A percentile compares a stretch with the other conserved stretches of the same genome.
phyloP scores from a whole-genome alignment of 2,329 filamentous ascomycete genomes.

The Hysterium pulicare region DNA sequence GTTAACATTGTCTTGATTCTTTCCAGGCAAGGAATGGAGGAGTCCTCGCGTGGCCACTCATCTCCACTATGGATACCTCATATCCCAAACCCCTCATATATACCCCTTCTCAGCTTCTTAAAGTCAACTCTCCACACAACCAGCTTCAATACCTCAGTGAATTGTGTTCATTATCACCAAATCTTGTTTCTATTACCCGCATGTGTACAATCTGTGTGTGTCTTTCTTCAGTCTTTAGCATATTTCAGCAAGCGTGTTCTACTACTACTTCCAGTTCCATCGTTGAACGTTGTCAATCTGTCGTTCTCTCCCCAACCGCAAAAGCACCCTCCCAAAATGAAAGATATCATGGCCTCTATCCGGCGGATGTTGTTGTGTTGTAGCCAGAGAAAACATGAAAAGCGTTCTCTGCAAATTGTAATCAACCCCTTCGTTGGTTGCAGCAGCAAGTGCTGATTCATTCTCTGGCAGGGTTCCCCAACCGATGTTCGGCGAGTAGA shows the following conservation, averaged over 20 bases:
- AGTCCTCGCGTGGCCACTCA: conserved; percentile 17
- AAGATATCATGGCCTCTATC: conserved; percentile 18
- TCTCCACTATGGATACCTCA: conserved; percentile 9
- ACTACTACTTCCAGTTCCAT: too few species aligned
- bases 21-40: conserved; percentile 29
- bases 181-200: conserved; percentile 4
- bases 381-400: conserved; percentile 14
- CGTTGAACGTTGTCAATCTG: conserved; percentile 3
- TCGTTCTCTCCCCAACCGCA: neutral
- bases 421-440: conserved; percentile 4
- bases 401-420: conserved; percentile 20
- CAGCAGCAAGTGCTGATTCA: neutral
- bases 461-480: conserved; percentile 21
- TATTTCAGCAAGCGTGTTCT: conserved; percentile 2
- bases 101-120: conserved; percentile 7
- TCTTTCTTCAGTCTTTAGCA: neutral
- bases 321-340: conserved; percentile 14
- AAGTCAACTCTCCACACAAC: neutral
- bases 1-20: conserved; percentile 22
- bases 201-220: conserved; percentile 3
- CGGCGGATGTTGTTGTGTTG: conserved; percentile 26
- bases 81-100: conserved; percentile 16
- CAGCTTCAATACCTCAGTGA: conserved; percentile 4
- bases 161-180: conserved; percentile 4
- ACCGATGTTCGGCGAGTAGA: conserved; percentile 29